Conservation (phyloP, 768 basidiomycete genomes). For the Pleurotus salmoneostramineus region DNA sequence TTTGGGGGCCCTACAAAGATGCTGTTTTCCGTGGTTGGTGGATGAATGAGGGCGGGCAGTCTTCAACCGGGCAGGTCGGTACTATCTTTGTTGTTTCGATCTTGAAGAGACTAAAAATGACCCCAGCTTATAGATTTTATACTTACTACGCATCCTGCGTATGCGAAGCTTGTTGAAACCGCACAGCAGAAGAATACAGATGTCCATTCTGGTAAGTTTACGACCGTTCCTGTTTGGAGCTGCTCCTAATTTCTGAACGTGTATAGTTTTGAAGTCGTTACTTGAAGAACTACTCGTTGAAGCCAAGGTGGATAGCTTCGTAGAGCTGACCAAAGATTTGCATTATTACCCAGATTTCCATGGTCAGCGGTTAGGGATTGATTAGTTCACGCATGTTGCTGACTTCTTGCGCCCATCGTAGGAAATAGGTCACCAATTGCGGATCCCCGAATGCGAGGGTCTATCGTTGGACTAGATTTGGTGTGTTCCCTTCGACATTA, state of each 20-base stretch:
- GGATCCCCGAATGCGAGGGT: conserved; percentile 92
- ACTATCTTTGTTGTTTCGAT: not conserved
- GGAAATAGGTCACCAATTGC: conserved; percentile 97
- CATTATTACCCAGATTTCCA: conserved; percentile 97
- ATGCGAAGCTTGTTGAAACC: conserved; percentile 59
- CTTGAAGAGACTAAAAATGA: not conserved
- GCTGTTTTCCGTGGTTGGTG: conserved; percentile 93
- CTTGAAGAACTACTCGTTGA: conserved; percentile 65
- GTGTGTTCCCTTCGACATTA: conserved; percentile 27
- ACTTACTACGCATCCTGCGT: conserved; percentile 88
- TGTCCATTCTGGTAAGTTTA: conserved; percentile 49
- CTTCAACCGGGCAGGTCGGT: conserved; percentile 89
- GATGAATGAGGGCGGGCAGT: conserved; percentile 99
- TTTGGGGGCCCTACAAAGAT: conserved; percentile 93
- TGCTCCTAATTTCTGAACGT: not conserved
- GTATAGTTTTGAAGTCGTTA: conserved; percentile 64
- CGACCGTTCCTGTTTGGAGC: not conserved
- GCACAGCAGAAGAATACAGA: conserved; percentile 57
- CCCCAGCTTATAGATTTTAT: conserved; percentile 88
- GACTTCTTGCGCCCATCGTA: conserved; percentile 21
- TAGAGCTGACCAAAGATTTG: conserved; percentile 85
- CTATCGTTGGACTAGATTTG: conserved; percentile 82
- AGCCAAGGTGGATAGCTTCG: conserved; percentile 52
- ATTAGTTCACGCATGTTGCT: not conserved
- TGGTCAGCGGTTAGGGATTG: conserved; percentile 41